Base-by-base conservation (phyloP, 2,329 filamentous ascomycete species). In the Zasmidium cellare region DNA sequence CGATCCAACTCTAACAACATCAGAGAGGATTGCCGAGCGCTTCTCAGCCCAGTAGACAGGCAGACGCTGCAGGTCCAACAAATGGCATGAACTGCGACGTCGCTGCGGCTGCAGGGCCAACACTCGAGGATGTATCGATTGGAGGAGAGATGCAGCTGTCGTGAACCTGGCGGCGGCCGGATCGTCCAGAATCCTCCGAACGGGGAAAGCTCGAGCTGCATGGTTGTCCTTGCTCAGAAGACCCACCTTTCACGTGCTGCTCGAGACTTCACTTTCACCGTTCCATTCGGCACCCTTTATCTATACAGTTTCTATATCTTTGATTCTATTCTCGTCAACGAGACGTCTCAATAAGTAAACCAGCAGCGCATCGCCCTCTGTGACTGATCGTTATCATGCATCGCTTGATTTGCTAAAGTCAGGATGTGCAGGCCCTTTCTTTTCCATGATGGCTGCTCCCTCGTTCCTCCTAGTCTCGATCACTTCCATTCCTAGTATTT, bases 91-190 rank as follows among this genome's bases (percentile, higher is more conserved):
- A 44, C 19, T 20, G 52, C 46, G 16, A 28, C n/a, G 23, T 49
- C 24, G 47, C 35, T 38, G 28, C 47, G 41, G 60, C 57, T 56
- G 60, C 57, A 59, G 57, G 52, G 47, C 46, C 55, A 14, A 44
- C 45, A 19, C 12, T 46, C 47, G 38, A 35, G 16, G 28, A 18
- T 46, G 48, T 14, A 47, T 51, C 55, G 53, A 62, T 54, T 60
- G 57, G 60, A 35, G 44, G 57, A 56, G 57, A 59, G 55, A 19
- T 62, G 55, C 60, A 60, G 60, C 35, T 59, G 55, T 53, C 24
- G 60, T 53, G 57, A 53, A 55, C 47, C 45, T 49, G 20, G 24
- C 47, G n/a, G 47, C 47, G 22, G 47, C 47, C 47, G n/a, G 47
- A 3, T 18, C 20, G n/a, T 23, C 47, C 14, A 47, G 19, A 22